These are phyloP conservation scores for Ophiostoma sp. DNA, from an alignment of 2,329 filamentous ascomycete genomes.

Conservation along the genomic window DNA sequence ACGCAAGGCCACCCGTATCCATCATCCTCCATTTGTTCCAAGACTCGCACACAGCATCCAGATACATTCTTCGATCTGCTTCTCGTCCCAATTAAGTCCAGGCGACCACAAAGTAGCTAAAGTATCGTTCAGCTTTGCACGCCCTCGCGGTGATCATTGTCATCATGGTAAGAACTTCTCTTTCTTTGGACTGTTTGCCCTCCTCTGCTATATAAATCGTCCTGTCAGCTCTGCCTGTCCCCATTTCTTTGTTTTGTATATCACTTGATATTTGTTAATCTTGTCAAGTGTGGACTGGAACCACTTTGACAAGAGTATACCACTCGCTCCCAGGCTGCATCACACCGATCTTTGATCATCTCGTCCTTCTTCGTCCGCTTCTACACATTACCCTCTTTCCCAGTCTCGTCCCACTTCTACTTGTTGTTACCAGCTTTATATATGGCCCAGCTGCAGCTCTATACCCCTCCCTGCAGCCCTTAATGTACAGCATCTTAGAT, in stretches of 20 bases:
- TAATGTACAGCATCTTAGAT: constrained; percentile 6
- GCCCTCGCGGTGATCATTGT: constrained; percentile 33
- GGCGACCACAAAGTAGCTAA: constrained; percentile 23
- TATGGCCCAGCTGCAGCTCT: not conserved
- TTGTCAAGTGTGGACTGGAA: not conserved
- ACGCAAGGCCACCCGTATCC: constrained; percentile 9
- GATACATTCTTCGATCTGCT: not conserved
- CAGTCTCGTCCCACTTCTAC: not conserved
- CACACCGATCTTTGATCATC: constrained; percentile 19
- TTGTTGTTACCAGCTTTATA: not conserved
- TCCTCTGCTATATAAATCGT: not conserved
- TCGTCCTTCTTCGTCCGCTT: constrained; percentile 26
- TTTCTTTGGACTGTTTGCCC: not conserved
- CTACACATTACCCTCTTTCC: constrained; percentile 18
- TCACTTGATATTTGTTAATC: not conserved
- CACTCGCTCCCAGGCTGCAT: not conserved
- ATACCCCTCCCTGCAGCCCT: constrained; percentile 10
- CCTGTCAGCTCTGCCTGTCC: not conserved
- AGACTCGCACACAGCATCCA: not conserved
- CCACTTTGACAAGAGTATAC: constrained; percentile 15
- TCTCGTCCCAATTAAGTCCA: not conserved
- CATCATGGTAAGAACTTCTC: constrained; percentile 44
- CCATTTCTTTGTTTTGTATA: not conserved
- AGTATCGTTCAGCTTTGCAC: constrained; percentile 35
- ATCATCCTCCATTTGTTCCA: not conserved